Base-by-base conservation (phyloP, 2,329 filamentous ascomycete species). In the Thielaviopsis punctulata region DNA sequence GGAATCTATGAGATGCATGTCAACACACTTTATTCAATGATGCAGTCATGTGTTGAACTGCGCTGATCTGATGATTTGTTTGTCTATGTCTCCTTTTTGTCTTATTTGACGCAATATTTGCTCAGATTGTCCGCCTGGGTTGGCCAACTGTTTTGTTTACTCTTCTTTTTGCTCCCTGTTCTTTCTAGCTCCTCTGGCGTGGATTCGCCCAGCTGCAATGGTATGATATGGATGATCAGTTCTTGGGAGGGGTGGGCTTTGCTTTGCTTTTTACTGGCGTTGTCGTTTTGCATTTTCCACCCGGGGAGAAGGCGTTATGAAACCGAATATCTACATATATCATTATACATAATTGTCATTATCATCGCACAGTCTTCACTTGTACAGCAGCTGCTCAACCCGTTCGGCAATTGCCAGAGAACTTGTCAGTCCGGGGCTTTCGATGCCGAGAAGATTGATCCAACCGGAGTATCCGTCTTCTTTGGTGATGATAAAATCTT, bases 391-490 rank as follows among this genome's bases (percentile, higher is more conserved):
- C 49, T 63, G 61, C 44, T 68, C 64, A 0, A 95, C 88, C 70
- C 77, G 75, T 62, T 94, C 86, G 3, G 74, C 89, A 65, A 95
- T 90, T 1, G 88, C 88, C 68, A 96, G 67, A 59, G 76, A 79
- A 64, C 86, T 92, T 46, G 90, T 96, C 64, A 96, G 67, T 4
- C 90, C 90, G 0, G 90, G 90, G 65, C 86, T 94, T 70, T 96
- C 90, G 59, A 95, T 95, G 0, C 88, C 90, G 59, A 96, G 62
- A 58, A 96, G 63, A 69, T 95, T 95, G 8, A 96, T 75, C 75
- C 90, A 95, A 1, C 86, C 89, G 1, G 76, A 68, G 60, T 77
- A 88, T 0, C 84, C 88, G 1, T 86, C 76, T 65, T 95, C 89
- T 59, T 75, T 77, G 56, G 73, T 66, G 45, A 98, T 82, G 15